Percentiles rank a stretch among this genome's conserved stretches.
Evolutionary conservation across 495 filamentous ascomycete species (phyloP).

Genomic region (Daldinia childiae): DNA sequence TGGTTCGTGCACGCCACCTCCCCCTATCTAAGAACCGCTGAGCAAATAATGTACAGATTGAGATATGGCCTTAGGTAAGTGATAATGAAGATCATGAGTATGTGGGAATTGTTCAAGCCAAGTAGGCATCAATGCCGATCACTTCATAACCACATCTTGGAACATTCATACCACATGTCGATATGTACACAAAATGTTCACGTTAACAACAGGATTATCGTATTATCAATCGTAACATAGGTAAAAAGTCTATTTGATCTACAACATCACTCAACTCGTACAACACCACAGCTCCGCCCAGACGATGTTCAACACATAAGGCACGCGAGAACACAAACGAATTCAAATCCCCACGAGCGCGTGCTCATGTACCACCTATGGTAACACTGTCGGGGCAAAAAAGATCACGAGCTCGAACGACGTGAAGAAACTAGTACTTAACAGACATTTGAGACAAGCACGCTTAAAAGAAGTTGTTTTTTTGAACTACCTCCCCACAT

Average conservation of each 20-base stretch:
- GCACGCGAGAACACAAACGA: background rate
- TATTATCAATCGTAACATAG: background rate
- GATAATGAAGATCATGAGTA: slow-evolving; percentile 8
- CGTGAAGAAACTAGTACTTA: background rate
- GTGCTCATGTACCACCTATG: slow-evolving; percentile 4
- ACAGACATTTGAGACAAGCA: slow-evolving; percentile 5
- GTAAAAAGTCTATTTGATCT: slow-evolving; percentile 1
- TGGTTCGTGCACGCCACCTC: background rate
- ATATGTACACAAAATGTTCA: background rate
- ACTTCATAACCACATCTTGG: background rate
- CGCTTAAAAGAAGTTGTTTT: background rate
- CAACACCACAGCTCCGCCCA: background rate
- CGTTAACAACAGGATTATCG: background rate
- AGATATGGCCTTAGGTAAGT: background rate
- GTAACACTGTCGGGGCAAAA: slow-evolving; percentile 18
- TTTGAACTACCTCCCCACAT: slow-evolving; percentile 13
- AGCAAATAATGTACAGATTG: background rate
- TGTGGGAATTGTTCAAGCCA: background rate
- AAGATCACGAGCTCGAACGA: slow-evolving; percentile 4
- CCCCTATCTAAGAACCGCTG: background rate
- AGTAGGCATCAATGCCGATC: background rate
- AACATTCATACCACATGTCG: background rate
- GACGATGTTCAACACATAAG: slow-evolving; percentile 1
- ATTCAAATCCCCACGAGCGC: background rate
- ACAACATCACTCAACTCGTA: background rate